A percentile compares a stretch with the other conserved stretches of the same genome.
phyloP scores from a whole-genome alignment of 1,284 basidiomycete species.

The Cystobasidium slooffiae region DNA sequence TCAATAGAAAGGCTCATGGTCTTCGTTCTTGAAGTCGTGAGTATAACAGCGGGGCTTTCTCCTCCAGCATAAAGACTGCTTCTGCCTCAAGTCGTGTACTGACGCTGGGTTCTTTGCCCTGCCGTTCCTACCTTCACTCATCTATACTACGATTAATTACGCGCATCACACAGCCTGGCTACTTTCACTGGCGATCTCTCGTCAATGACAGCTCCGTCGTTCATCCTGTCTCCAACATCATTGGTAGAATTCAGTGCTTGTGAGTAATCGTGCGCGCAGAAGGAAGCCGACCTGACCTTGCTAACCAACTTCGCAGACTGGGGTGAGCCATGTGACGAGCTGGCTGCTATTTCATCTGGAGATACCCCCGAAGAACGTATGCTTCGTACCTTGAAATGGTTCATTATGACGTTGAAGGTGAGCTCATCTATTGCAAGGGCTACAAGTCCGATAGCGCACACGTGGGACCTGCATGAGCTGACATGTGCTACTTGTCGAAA shows the following conservation, averaged over 20 bases:
- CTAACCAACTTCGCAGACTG: slow-evolving; percentile 72
- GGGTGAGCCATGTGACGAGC: slow-evolving; percentile 84
- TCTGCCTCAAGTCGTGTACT: background rate
- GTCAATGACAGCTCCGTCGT: slow-evolving; percentile 83
- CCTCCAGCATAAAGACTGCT: background rate
- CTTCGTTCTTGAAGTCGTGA: slow-evolving; percentile 69
- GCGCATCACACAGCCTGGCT: slow-evolving; percentile 18
- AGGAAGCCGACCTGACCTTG: background rate
- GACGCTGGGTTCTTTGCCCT: background rate
- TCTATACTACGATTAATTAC: background rate
- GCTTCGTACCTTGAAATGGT: slow-evolving; percentile 82
- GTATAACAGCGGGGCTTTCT: background rate
- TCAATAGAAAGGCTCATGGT: slow-evolving; percentile 62
- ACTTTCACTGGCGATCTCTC: slow-evolving; percentile 62
- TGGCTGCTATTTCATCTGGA: slow-evolving; percentile 79
- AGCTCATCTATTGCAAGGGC: background rate
- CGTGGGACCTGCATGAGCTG: background rate
- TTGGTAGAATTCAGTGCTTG: slow-evolving; percentile 66
- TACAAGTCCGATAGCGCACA: background rate
- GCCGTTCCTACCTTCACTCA: background rate
- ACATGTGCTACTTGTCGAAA: background rate
- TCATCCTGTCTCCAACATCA: slow-evolving; percentile 60
- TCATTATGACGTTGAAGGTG: slow-evolving; percentile 65
- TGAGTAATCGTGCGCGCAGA: slow-evolving; percentile 58
- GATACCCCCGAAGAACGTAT: slow-evolving; percentile 72